Evolutionary conservation across 2,329 filamentous ascomycete species (phyloP), one percentile per base, ranked within the genome.

Genomic region (Tolypocladium inflatum): DNA sequence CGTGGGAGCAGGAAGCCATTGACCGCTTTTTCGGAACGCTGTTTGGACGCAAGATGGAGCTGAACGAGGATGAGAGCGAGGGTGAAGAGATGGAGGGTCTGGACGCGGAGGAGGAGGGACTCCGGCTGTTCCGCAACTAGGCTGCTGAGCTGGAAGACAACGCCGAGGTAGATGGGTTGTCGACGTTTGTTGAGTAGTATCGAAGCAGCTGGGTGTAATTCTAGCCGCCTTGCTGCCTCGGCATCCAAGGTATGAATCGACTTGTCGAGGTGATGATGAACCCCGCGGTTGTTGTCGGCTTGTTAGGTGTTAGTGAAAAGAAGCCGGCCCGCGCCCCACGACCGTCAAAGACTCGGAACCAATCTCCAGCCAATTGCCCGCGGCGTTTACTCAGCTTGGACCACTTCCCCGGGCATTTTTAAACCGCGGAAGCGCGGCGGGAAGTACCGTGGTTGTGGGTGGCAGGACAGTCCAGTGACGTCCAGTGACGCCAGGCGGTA

Each of bases 1-100:
- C 72, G 19, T 99, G 94, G 94, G 89, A 90, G 61, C 85, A 88
- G 63, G 81, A 84, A 60, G 91, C 92, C 57, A 84, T 91, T 59
- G 90, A 94, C 65, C 74, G 84, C 58, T 84, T 93, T 71, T 92
- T 92, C 69, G 85, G 85, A 17, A 88, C 87, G 33, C 72, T 92
- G 62, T 83, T 93, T 62, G 89, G 89, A 0, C 85, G 88, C 66
- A 86, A 84, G 70, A 79, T 87, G 68, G 76, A 80, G 64, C 73
- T 91, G 57, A 78, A 82, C 52, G 88, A 90, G 67, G 79, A 80
- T 2, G 77, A 78, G 56, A 76, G 70, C 5, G 76, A 75, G 19
- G 79, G 80, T 35, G 76, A 77, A 52, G 80, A 79, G 60, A 79
- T 78, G 71, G 76, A 77, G 53, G 78, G 78, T 57, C 77, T 78